These are phyloP conservation scores for Pseudopyrenochaeta lycopersici DNA, from an alignment of 2,329 filamentous ascomycete species.

Conservation along the genomic window DNA sequence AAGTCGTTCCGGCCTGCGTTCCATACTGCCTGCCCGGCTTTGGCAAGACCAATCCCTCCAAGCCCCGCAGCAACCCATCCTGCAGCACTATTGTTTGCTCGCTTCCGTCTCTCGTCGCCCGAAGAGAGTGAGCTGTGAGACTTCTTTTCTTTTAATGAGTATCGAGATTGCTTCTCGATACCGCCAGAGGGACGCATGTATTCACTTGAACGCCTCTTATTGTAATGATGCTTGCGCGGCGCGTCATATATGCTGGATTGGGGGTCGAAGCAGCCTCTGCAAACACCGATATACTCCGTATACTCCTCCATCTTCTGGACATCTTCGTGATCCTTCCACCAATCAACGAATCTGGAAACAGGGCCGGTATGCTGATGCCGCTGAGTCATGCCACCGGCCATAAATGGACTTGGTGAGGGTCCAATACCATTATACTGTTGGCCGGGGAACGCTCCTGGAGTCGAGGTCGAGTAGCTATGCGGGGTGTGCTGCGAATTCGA, in stretches of 20 bases:
- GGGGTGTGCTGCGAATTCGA: slow-evolving; percentile 24
- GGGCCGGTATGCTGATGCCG: slow-evolving; percentile 64
- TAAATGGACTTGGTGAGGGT: slow-evolving; percentile 30
- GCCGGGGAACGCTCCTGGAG: slow-evolving; percentile 41
- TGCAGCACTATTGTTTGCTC: slow-evolving; percentile 55
- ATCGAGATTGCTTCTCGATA: slow-evolving; percentile 67
- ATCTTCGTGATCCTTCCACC: slow-evolving; percentile 71
- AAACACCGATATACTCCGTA: slow-evolving; percentile 72
- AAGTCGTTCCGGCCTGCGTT: slow-evolving; percentile 61
- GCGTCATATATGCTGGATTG: slow-evolving; percentile 64
- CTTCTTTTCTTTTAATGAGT: slow-evolving; percentile 48
- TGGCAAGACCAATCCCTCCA: slow-evolving; percentile 62
- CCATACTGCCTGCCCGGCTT: slow-evolving; percentile 63
- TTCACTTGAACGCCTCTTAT: slow-evolving; percentile 56
- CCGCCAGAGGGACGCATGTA: slow-evolving; percentile 55
- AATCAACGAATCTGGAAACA: slow-evolving; percentile 65
- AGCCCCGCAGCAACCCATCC: slow-evolving; percentile 64
- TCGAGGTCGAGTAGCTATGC: slow-evolving; percentile 35
- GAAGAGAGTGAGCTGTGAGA: slow-evolving; percentile 42
- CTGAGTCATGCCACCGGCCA: slow-evolving; percentile 54
- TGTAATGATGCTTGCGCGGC: slow-evolving; percentile 68
- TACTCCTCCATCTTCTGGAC: slow-evolving; percentile 73
- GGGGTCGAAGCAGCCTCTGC: slow-evolving; percentile 71
- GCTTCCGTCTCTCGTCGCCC: slow-evolving; percentile 48
- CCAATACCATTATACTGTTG: slow-evolving; percentile 33